These are phyloP conservation scores for Lasiodiplodia gonubiensis DNA, from an alignment of 2,329 filamentous ascomycete species.

Conservation along the genomic window DNA sequence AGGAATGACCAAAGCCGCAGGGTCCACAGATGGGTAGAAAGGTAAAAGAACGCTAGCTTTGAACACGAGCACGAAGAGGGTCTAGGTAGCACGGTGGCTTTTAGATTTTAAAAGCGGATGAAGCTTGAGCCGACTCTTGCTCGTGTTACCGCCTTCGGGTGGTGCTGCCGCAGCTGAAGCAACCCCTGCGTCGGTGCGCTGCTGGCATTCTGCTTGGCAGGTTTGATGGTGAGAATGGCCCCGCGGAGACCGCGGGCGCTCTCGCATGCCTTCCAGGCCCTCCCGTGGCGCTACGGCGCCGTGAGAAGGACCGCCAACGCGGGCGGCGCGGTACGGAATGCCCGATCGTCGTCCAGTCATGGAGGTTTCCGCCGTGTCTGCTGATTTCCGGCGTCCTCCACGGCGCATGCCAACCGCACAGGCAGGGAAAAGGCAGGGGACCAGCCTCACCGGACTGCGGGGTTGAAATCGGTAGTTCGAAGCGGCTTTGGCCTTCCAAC, in stretches of 20 bases:
- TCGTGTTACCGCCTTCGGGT: conserved; percentile 15
- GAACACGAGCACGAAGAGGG: neutral
- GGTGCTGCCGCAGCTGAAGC: conserved; percentile 14
- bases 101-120: conserved; percentile 10
- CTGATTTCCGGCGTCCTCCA: conserved; percentile 16
- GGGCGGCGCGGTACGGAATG: neutral
- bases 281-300: conserved; percentile 7
- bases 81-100: neutral
- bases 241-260: neutral
- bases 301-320: neutral
- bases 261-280: neutral
- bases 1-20: conserved; percentile 14
- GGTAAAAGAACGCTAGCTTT: conserved; percentile 3
- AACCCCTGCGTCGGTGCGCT: conserved; percentile 16
- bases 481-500: conserved; percentile 6
- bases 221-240: conserved; percentile 7
- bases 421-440: conserved; percentile 19
- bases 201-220: conserved; percentile 13
- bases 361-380: conserved; percentile 1
- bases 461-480: conserved; percentile 22
- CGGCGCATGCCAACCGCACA: conserved; percentile 11
- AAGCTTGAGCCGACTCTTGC: conserved; percentile 12
- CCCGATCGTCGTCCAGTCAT: neutral
- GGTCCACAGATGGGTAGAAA: conserved; percentile 12
- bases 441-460: conserved; percentile 4